Evolutionary conservation across 2,329 filamentous ascomycete genomes (phyloP).

Genomic region (Amauroascus verrucosus): DNA sequence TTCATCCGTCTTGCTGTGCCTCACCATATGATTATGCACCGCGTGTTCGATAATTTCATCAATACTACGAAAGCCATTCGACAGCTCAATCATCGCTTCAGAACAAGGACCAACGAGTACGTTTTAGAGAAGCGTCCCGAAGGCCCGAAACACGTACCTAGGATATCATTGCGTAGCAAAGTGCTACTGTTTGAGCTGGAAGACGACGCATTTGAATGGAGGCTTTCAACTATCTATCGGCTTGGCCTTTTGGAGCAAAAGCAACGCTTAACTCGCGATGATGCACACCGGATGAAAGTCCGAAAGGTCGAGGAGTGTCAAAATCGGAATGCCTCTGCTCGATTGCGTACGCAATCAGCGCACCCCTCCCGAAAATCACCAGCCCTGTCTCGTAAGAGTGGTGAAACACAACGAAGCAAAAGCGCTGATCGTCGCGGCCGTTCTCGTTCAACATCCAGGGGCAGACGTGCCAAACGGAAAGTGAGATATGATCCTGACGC

Average conservation of each 20-base stretch:
- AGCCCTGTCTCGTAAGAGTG: conserved; percentile 25
- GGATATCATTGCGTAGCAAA: conserved; percentile 69
- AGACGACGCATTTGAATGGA: conserved; percentile 96
- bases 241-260: conserved; percentile 80
- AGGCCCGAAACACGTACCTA: conserved; percentile 74
- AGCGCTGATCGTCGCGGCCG: conserved; percentile 44
- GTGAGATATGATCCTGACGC: conserved; percentile 69
- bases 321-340: conserved; percentile 42
- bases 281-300: conserved; percentile 77
- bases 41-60: conserved; percentile 84
- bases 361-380: conserved; percentile 34
- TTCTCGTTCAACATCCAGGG: conserved; percentile 21
- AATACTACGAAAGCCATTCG: conserved; percentile 79
- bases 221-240: conserved; percentile 86
- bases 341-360: conserved; percentile 45
- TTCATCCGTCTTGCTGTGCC: conserved; percentile 81
- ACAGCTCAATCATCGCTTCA: conserved; percentile 88
- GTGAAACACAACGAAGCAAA: conserved; percentile 42
- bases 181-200: conserved; percentile 85
- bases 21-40: conserved; percentile 80
- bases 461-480: conserved; percentile 30
- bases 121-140: conserved; percentile 77
- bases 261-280: conserved; percentile 78
- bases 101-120: conserved; percentile 77
- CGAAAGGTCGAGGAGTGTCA: conserved; percentile 68